phyloP scores from a whole-genome alignment of 2,329 filamentous ascomycete species.

The Sordariomycetes sp. region DNA sequence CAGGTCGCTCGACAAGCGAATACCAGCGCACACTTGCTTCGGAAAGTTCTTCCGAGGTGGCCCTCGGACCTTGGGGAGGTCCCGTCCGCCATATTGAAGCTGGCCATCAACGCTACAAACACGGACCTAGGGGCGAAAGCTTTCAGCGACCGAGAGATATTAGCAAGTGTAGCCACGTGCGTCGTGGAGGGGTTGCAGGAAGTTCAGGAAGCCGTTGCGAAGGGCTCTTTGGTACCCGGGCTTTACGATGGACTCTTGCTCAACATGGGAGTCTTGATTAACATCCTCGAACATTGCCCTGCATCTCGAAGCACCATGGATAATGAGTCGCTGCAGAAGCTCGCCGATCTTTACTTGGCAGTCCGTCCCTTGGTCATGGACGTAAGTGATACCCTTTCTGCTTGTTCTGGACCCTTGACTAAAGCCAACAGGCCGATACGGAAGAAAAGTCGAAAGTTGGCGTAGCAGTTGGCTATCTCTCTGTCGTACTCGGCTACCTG shows the following conservation, averaged over 20 bases:
- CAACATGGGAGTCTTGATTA: constrained; percentile 75
- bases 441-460: constrained; percentile 69
- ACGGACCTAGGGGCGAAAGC: constrained; percentile 63
- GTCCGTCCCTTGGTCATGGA: constrained; percentile 57
- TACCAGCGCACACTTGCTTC: constrained; percentile 19
- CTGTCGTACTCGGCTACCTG: constrained; percentile 75
- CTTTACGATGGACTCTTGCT: constrained; percentile 66
- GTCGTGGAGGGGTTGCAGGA: constrained; percentile 42
- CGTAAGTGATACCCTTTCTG: constrained; percentile 47
- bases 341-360: constrained; percentile 59
- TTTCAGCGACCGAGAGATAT: constrained; percentile 54
- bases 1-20: constrained; percentile 11
- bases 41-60: constrained; percentile 18
- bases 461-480: constrained; percentile 79
- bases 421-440: constrained; percentile 52
- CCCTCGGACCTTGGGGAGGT: constrained; percentile 14
- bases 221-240: constrained; percentile 36
- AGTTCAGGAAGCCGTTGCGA: constrained; percentile 36
- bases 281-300: constrained; percentile 71
- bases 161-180: constrained; percentile 35
- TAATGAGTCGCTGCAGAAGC: constrained; percentile 38
- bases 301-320: constrained; percentile 38
- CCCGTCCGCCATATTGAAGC: constrained; percentile 29
- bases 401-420: no score
- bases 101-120: constrained; percentile 82